phyloP scores from a whole-genome alignment of 495 filamentous ascomycete species.

The Aspergillus egyptiacus region DNA sequence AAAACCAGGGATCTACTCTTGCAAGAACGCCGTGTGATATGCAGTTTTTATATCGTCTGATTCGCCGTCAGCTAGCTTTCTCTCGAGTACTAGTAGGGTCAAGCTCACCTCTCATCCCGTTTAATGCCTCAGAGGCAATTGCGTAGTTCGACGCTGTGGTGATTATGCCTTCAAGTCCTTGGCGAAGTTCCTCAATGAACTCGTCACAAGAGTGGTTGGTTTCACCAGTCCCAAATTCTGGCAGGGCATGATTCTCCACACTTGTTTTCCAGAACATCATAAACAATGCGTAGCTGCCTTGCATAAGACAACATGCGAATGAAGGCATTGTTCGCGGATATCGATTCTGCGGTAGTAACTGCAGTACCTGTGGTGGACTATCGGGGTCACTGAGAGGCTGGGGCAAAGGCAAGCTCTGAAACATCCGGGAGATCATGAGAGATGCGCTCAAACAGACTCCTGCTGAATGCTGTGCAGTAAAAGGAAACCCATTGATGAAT shows the following conservation, averaged over 20 bases:
- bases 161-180: slow-evolving; percentile 47
- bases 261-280: slow-evolving; percentile 50
- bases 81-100: background rate
- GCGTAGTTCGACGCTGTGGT: slow-evolving; percentile 50
- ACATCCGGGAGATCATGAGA: slow-evolving; percentile 46
- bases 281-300: slow-evolving; percentile 55
- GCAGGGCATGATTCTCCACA: slow-evolving; percentile 41
- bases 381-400: slow-evolving; percentile 28
- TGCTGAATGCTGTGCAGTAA: slow-evolving; percentile 47
- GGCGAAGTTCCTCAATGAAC: slow-evolving; percentile 48
- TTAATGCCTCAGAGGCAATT: slow-evolving; percentile 53
- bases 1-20: slow-evolving; percentile 9
- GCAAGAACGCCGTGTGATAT: slow-evolving; percentile 40
- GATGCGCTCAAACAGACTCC: slow-evolving; percentile 50
- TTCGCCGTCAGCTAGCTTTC: slow-evolving; percentile 6
- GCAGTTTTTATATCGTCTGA: slow-evolving; percentile 43
- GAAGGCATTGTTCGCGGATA: slow-evolving; percentile 54
- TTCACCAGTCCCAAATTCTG: slow-evolving; percentile 29
- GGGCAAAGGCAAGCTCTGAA: slow-evolving; percentile 46
- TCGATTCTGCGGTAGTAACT: slow-evolving; percentile 21
- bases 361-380: slow-evolving; percentile 20
- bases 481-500: slow-evolving; percentile 41
- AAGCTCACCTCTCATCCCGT: slow-evolving; percentile 54
- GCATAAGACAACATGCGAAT: slow-evolving; percentile 59
- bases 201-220: slow-evolving; percentile 29